Base-by-base conservation (phyloP, 352 stramenopile genomes). In the Phytophthora megakarya region DNA sequence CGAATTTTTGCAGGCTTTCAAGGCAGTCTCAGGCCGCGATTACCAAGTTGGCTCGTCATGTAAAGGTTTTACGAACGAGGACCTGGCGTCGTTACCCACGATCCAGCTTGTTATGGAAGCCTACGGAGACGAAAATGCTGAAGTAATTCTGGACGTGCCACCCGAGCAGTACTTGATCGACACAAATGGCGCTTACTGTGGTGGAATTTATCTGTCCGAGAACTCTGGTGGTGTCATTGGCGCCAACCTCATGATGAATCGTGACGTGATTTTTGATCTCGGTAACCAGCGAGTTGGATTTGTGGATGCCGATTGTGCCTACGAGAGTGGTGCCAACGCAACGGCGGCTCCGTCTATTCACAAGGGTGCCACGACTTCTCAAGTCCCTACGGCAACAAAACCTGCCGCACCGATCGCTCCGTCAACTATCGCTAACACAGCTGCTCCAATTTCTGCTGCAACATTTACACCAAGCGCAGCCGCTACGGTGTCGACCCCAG, bases 161-260 rank as follows among this genome's bases (percentile, higher is more conserved):
- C 82, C 84, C 0, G 53, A 78, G 32, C 80, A 90, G 51, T 95
- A 94, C 48, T 44, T 94, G 11, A 40, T 87, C 11, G 32, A 78
- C 22, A 62, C 78, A n/a, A 70, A 80, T 42, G 70, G 74, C 25
- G 75, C 69, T 39, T 94, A 79, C 55, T 92, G 80, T 51, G 73
- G 75, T 8, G 76, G 70, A 40, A 79, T 95, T 49, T 89, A 92
- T 28, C 54, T 94, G 22, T 84, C 81, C 1, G 83, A 93, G 53
- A 67, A 79, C 28, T 78, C 71, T 23, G 85, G 85, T 4, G 87
- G 87, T 28, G 84, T 95, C 15, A 91, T 95, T 58, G 87, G 87
- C 8, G 84, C 87, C 39, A 90, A 90, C 67, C 76, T 95, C 39
- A 94, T 95, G 87, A 82, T 81, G 72, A 72, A 88, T 42, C 81